phyloP scores from a whole-genome alignment of 495 filamentous ascomycete species.

The Tuber umbilicatum region DNA sequence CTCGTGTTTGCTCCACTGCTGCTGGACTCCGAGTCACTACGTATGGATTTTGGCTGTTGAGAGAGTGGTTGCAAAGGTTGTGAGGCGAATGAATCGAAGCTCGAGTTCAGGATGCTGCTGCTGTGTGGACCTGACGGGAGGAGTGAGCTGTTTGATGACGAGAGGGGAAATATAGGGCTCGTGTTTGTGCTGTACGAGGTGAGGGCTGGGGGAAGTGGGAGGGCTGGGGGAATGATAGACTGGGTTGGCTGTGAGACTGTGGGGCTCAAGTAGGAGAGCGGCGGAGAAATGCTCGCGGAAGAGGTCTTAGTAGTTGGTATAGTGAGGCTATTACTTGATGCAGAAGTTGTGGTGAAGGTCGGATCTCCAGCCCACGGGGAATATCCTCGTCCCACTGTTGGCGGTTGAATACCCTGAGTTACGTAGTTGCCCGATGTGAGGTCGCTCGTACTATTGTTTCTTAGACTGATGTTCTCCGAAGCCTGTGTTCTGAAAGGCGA shows the following conservation, averaged over 20 bases:
- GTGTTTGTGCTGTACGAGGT: constrained; percentile 12
- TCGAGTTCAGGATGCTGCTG: constrained; percentile 9
- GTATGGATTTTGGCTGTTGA: constrained; percentile 19
- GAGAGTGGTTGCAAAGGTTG: constrained; percentile 11
- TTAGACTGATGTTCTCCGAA: constrained; percentile 15
- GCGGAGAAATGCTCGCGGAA: constrained; percentile 4
- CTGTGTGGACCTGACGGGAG: constrained; percentile 12
- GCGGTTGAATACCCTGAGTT: constrained; percentile 13
- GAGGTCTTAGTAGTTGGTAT: not conserved
- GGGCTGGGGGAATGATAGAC: constrained; percentile 4
- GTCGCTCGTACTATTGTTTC: constrained; percentile 9
- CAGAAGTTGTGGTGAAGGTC: constrained; percentile 15
- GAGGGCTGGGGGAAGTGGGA: constrained; percentile 9
- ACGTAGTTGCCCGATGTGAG: constrained; percentile 11
- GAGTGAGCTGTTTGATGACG: constrained; percentile 29
- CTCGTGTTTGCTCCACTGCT: constrained; percentile 5
- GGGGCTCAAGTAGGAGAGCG: constrained; percentile 3
- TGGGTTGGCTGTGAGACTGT: constrained; percentile 8
- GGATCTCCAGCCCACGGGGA: constrained; percentile 21
- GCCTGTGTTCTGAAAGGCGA: constrained; percentile 27
- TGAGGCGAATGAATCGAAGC: constrained; percentile 17
- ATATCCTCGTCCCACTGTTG: constrained; percentile 20
- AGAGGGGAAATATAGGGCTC: constrained; percentile 18
- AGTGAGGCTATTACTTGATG: constrained; percentile 5
- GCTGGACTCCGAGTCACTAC: constrained; percentile 27